Evolutionary conservation across 2,329 filamentous ascomycete genomes (phyloP).

Genomic region (Pyrenochaeta sp.): DNA sequence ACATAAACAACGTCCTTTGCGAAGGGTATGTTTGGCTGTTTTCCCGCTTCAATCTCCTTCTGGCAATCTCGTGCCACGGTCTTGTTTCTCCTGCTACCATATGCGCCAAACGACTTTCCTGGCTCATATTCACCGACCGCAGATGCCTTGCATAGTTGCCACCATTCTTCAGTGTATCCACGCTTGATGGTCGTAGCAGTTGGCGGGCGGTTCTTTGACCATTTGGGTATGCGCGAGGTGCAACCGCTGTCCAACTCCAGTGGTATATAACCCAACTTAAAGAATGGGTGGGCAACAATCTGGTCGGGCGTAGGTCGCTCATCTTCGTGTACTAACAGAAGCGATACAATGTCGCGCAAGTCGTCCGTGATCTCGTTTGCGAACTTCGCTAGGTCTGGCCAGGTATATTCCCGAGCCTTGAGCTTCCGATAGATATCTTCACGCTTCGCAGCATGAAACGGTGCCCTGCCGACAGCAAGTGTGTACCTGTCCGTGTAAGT

Average conservation of each 20-base stretch:
- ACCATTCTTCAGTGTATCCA: slow-evolving; percentile 62
- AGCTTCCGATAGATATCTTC: slow-evolving; percentile 81
- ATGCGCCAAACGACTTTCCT: slow-evolving; percentile 57
- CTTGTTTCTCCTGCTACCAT: slow-evolving; percentile 57
- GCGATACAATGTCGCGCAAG: slow-evolving; percentile 79
- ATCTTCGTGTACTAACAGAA: slow-evolving; percentile 78
- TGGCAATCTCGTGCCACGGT: slow-evolving; percentile 61
- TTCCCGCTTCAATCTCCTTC: slow-evolving; percentile 57
- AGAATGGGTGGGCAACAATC: slow-evolving; percentile 83
- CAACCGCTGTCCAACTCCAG: slow-evolving; percentile 56
- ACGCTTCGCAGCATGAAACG: slow-evolving; percentile 90
- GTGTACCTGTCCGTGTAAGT: slow-evolving; percentile 72
- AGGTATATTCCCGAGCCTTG: slow-evolving; percentile 78
- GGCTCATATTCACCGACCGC: slow-evolving; percentile 59
- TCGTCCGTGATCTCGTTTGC: slow-evolving; percentile 77
- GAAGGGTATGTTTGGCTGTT: slow-evolving; percentile 59
- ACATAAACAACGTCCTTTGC: slow-evolving; percentile 58
- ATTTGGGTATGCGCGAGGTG: slow-evolving; percentile 56
- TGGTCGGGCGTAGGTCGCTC: slow-evolving; percentile 77
- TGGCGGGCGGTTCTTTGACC: slow-evolving; percentile 55
- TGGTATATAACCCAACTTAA: slow-evolving; percentile 79
- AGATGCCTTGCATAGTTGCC: slow-evolving; percentile 58
- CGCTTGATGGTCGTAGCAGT: slow-evolving; percentile 53
- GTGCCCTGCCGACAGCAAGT: slow-evolving; percentile 94
- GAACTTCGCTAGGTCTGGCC: slow-evolving; percentile 73